These are phyloP conservation scores for Passiflora organensis DNA, from an alignment of 345 rosid genomes.

Conservation along the genomic window DNA sequence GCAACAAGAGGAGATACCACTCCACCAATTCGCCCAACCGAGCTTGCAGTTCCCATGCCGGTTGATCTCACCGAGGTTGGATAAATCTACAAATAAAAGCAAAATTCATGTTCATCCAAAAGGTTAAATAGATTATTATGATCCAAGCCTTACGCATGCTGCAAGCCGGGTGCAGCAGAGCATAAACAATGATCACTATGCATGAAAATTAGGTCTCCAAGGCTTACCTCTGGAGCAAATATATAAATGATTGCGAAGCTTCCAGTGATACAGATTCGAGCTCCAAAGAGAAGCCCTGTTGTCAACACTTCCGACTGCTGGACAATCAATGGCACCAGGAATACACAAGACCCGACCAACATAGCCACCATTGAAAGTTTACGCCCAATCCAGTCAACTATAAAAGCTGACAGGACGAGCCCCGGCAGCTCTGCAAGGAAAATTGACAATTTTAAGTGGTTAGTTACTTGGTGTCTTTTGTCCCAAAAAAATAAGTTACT, in stretches of 20 bases:
- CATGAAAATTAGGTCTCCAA: constrained; percentile 1
- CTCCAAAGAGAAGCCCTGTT: constrained; percentile 65
- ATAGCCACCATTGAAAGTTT: constrained; percentile 71
- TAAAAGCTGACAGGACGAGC: constrained; percentile 63
- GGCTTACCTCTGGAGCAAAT: constrained; percentile 83
- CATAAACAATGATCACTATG: too few species aligned
- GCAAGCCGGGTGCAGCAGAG: too few species aligned
- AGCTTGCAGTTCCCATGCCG: constrained; percentile 76
- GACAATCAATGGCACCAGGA: constrained; percentile 68
- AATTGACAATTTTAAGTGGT: constrained; percentile 16
- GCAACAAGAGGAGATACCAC: constrained; percentile 86
- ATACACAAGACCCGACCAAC: constrained; percentile 64
- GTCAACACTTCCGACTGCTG: constrained; percentile 58
- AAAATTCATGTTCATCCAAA: not conserved
- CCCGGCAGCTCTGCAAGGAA: constrained; percentile 63
- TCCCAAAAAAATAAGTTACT: too few species aligned
- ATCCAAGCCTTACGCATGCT: too few species aligned
- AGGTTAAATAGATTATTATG: too few species aligned
- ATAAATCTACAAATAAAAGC: constrained; percentile 45
- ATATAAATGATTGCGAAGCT: constrained; percentile 67
- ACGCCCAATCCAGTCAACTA: constrained; percentile 76
- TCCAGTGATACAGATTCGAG: constrained; percentile 80
- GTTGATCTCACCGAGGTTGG: constrained; percentile 90
- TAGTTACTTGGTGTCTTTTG: constrained; percentile 17
- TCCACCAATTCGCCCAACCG: constrained; percentile 94